Evolutionary conservation across 2,329 filamentous ascomycete species (phyloP), one percentile per base, ranked within the genome.

Genomic region (Zymoseptoria brevis): DNA sequence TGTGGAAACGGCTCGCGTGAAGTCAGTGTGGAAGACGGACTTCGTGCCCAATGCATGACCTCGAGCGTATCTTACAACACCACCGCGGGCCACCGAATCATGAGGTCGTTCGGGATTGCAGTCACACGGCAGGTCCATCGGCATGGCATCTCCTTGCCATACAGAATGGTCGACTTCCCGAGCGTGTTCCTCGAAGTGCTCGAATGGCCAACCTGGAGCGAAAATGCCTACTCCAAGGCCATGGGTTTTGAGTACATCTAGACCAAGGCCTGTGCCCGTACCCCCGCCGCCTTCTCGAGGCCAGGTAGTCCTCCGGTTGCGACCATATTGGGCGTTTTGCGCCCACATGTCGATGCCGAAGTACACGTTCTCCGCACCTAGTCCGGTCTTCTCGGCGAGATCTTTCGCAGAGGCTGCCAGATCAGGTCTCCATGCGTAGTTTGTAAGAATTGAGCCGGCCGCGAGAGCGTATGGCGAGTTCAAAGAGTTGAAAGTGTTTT

Each of bases 271-370:
- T 26, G 74, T 76, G 19, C 75, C 75, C 1, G 75, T 77, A 19
- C 75, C 75, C 9, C 75, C 75, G 8, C 75, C 75, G 13, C 69
- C 69, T 41, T 69, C 63, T 45, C 67, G 66, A 3, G 75, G 75
- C 60, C 71, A 77, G 0, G 75, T 77, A 4, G 70, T 56, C 35
- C 75, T 54, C 16, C 68, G 68, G 21, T 69, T 69, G 3, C 61
- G 67, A 2, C 60, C 67, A 8, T 64, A 66, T 8, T 59, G 68
- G 69, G 51, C 21, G 52, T 77, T 77, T 55, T 79, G 76, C 7
- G 77, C 77, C 71, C 76, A 79, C 4, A 77, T 73, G 58, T 80
- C 77, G 29, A 79, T 72, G 4, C 77, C 77, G 58, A 77, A 75
- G 60, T 71, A 74, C 2, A 79, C 59, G 9, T 73, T 65, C 8